Percentiles rank a stretch among this genome's conserved stretches.
Evolutionary conservation across 148 eudicot genomes (phyloP).

Genomic region (Rhododendron ferrugineum): DNA sequence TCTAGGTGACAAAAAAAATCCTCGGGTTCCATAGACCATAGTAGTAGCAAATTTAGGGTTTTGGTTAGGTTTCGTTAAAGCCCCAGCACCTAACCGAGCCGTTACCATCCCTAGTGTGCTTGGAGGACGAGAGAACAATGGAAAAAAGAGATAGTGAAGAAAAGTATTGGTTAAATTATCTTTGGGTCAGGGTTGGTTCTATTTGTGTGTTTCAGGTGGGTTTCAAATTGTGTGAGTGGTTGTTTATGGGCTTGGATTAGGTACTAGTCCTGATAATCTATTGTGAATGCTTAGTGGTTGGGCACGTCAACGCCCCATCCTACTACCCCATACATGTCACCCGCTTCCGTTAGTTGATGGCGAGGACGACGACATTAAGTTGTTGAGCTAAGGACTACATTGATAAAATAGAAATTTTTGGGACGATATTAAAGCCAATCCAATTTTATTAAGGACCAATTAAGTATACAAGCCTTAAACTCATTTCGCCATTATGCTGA

Average conservation of each 20-base stretch:
- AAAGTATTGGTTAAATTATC: background rate
- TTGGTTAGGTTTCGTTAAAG: background rate
- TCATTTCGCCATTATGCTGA: constrained; percentile 21
- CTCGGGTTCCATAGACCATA: background rate
- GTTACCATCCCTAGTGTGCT: background rate
- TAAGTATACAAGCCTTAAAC: background rate
- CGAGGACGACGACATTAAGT: background rate
- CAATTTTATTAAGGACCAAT: background rate
- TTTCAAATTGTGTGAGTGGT: background rate
- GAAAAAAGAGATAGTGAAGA: background rate
- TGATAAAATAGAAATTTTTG: background rate
- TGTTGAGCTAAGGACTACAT: background rate
- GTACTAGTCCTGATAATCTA: background rate
- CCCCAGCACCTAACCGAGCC: background rate
- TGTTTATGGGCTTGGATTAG: background rate
- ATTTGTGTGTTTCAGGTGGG: background rate
- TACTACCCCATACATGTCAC: background rate
- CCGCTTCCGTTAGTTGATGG: background rate
- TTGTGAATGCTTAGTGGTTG: background rate
- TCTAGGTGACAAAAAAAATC: background rate
- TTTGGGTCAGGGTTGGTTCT: background rate
- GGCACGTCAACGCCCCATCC: background rate
- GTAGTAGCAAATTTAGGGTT: background rate
- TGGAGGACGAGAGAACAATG: background rate
- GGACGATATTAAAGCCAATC: background rate